Conservation (phyloP, 495 filamentous ascomycete genomes). For the Recurvomyces mirabilis region DNA sequence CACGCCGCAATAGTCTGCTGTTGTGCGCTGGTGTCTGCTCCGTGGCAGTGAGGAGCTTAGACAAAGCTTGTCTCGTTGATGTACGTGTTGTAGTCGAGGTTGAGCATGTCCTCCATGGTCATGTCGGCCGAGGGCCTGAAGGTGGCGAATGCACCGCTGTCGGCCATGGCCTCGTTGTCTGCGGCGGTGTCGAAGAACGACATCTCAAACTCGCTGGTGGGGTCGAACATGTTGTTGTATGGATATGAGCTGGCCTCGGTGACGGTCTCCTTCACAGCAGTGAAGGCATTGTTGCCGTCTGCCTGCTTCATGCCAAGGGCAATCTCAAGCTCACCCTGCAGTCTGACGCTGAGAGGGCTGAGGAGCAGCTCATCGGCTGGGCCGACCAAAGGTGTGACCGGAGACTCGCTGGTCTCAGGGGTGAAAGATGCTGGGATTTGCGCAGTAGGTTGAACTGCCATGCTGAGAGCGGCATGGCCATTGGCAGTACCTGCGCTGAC, state of each 20-base stretch:
- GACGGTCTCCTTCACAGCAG: background rate
- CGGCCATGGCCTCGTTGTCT: background rate
- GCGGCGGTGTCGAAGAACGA: conserved; percentile 1
- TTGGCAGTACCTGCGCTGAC: background rate
- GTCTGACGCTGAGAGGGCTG: too few species aligned
- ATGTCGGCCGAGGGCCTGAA: background rate
- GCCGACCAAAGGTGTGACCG: too few species aligned
- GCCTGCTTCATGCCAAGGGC: too few species aligned
- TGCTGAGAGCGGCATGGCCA: background rate
- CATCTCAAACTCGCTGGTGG: conserved; percentile 1
- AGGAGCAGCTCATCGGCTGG: too few species aligned
- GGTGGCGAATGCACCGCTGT: background rate
- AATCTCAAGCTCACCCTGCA: too few species aligned
- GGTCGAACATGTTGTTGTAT: conserved; percentile 3
- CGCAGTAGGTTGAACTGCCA: conserved; percentile 2
- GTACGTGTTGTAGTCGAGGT: conserved; percentile 3
- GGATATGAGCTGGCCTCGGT: background rate
- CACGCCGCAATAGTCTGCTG: too few species aligned
- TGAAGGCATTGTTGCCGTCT: too few species aligned
- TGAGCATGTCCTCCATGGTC: background rate
- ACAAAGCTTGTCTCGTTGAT: conserved; percentile 5
- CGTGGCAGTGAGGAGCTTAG: background rate
- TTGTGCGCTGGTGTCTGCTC: too few species aligned
- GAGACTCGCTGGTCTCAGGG: background rate
- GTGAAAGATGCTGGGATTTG: background rate